Conservation (phyloP, 2,329 filamentous ascomycete species). For the Hypoxylon sp. region DNA sequence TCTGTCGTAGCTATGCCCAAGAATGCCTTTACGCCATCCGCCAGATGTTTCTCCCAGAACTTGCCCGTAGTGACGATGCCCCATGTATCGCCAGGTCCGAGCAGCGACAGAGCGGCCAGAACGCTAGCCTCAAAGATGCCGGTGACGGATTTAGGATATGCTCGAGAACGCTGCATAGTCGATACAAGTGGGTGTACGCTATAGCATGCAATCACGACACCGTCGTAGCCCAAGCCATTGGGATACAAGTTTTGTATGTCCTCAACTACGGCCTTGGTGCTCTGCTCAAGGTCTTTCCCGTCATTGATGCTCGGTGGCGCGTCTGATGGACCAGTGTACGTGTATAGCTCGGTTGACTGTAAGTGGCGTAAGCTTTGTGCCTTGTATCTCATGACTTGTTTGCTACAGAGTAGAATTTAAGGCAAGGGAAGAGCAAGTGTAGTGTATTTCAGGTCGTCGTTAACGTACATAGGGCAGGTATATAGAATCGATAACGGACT, state of each 20-base stretch:
- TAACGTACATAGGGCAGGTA: constrained; percentile 57
- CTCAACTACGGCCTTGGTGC: constrained; percentile 72
- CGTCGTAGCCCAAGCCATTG: constrained; percentile 68
- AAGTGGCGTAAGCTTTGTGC: constrained; percentile 51
- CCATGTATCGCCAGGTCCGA: constrained; percentile 68
- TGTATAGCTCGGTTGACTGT: constrained; percentile 66
- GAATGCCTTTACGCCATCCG: constrained; percentile 73
- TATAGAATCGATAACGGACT: constrained; percentile 62
- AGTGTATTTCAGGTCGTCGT: not conserved
- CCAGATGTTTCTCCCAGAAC: constrained; percentile 84
- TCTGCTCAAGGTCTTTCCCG: constrained; percentile 75
- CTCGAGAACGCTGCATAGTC: constrained; percentile 62
- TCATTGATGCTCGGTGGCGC: constrained; percentile 85
- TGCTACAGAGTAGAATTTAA: not conserved
- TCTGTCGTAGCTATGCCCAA: constrained; percentile 65
- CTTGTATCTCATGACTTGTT: not conserved
- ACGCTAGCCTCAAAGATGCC: constrained; percentile 93
- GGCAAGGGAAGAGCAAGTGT: not conserved
- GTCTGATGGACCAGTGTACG: constrained; percentile 74
- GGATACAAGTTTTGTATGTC: constrained; percentile 60
- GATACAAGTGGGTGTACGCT: constrained; percentile 84
- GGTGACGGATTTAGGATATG: constrained; percentile 65
- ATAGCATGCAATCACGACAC: constrained; percentile 90
- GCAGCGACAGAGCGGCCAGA: constrained; percentile 71
- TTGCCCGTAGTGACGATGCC: constrained; percentile 91